Evolutionary conservation across 306 rosid species (phyloP).

Genomic region (Luffa aegyptiaca): DNA sequence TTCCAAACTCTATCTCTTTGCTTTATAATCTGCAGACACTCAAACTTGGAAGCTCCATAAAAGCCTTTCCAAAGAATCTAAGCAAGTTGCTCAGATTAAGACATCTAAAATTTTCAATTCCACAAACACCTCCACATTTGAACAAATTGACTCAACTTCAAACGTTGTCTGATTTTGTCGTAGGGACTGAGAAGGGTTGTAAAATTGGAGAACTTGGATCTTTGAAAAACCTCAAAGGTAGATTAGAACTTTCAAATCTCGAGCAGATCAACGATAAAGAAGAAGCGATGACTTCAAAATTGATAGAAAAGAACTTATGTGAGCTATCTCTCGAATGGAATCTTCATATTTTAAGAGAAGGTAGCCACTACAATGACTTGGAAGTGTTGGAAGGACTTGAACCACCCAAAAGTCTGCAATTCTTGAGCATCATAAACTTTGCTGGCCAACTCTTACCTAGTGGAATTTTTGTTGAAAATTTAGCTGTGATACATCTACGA

Average conservation of each 20-base stretch:
- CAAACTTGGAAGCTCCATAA: background rate
- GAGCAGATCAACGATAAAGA: background rate
- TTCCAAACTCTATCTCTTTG: background rate
- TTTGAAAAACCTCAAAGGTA: background rate
- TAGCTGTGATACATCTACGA: background rate
- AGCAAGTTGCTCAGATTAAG: background rate
- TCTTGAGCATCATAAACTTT: background rate
- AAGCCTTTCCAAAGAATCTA: background rate
- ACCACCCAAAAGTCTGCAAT: background rate
- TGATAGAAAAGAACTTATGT: background rate
- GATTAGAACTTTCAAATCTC: background rate
- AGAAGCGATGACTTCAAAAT: background rate
- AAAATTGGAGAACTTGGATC: background rate
- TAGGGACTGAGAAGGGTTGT: background rate
- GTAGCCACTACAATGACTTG: background rate
- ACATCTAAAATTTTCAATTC: background rate
- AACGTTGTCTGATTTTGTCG: background rate
- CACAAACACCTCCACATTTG: background rate
- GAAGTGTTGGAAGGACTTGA: constrained; percentile 1
- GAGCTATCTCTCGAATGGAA: background rate
- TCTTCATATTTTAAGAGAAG: no score
- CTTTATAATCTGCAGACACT: background rate
- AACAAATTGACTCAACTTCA: background rate
- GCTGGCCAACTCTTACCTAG: background rate
- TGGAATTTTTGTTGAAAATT: background rate